A percentile compares a stretch with the other conserved stretches of the same genome.
These are phyloP conservation scores for Leccinum boreale DNA, from an alignment of 768 basidiomycete species.

Conservation along the genomic window DNA sequence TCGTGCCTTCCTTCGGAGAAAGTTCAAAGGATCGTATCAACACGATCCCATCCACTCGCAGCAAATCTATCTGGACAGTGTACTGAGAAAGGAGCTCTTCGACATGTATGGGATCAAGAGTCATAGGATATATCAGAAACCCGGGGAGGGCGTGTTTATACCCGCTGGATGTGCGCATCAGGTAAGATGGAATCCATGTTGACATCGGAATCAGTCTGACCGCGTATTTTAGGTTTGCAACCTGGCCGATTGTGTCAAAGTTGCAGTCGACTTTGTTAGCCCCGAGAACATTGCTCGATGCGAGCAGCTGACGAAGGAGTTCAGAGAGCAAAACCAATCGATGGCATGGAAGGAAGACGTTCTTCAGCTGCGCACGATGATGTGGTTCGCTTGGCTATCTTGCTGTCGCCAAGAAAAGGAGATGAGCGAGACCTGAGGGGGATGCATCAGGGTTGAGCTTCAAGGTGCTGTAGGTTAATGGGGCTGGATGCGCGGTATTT, in stretches of 20 bases:
- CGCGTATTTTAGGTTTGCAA: conserved; percentile 71
- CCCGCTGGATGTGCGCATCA: conserved; percentile 93
- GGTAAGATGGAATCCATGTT: conserved; percentile 39
- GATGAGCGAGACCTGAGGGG: conserved; percentile 31
- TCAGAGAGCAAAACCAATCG: conserved; percentile 83
- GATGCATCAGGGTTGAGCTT: not conserved
- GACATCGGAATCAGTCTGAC: not conserved
- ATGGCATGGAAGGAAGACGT: conserved; percentile 95
- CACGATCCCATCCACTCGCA: conserved; percentile 92
- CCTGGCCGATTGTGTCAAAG: conserved; percentile 92
- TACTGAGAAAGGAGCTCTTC: conserved; percentile 63
- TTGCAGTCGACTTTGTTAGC: conserved; percentile 92
- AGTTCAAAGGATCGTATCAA: conserved; percentile 51
- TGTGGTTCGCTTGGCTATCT: conserved; percentile 92
- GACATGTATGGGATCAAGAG: conserved; percentile 69
- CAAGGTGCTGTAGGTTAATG: conserved; percentile 20
- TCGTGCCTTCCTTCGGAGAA: conserved; percentile 66
- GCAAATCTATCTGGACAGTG: conserved; percentile 76
- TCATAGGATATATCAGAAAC: conserved; percentile 83
- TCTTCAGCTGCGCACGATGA: conserved; percentile 84
- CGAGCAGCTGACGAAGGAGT: conserved; percentile 82
- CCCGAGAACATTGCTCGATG: conserved; percentile 89
- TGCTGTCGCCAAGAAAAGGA: conserved; percentile 50
- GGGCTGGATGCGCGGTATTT: conserved; percentile 21
- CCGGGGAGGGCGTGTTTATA: conserved; percentile 92